Percentiles rank a stretch among this genome's conserved stretches.
Evolutionary conservation across 1,139 yeast species (phyloP).

Genomic region (Geotrichum siamense): DNA sequence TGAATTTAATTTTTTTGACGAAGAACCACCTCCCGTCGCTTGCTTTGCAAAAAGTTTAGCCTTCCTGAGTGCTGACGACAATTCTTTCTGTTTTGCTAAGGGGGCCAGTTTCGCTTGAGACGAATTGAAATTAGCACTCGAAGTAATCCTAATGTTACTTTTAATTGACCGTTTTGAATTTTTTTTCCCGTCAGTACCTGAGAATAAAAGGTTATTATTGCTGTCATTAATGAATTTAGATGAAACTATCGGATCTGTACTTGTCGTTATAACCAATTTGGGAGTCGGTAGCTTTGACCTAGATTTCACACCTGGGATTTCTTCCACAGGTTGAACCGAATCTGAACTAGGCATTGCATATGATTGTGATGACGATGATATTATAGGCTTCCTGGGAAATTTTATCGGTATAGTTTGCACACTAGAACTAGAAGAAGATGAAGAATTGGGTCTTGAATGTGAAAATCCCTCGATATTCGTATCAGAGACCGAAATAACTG

Average conservation of each 20-base stretch:
- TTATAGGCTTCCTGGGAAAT: too few relatives aligned
- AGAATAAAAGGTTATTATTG: neutral
- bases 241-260: neutral
- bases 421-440: constrained; percentile 27
- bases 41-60: constrained; percentile 35
- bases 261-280: neutral
- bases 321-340: constrained; percentile 1
- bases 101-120: neutral
- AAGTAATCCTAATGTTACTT: too few relatives aligned
- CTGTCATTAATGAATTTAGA: neutral
- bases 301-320: neutral
- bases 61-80: constrained; percentile 30
- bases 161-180: too few relatives aligned
- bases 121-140: neutral
- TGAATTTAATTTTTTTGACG: constrained; percentile 19
- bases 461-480: constrained; percentile 24
- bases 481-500: constrained; percentile 6
- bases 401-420: constrained; percentile 19
- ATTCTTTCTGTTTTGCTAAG: constrained; percentile 7
- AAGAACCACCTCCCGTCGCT: constrained; percentile 26
- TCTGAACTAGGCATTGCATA: neutral
- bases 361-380: neutral
- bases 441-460: constrained; percentile 29
- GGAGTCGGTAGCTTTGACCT: neutral
- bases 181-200: too few relatives aligned